phyloP scores from a whole-genome alignment of 306 rosid genomes.

The Inga oerstediana region DNA sequence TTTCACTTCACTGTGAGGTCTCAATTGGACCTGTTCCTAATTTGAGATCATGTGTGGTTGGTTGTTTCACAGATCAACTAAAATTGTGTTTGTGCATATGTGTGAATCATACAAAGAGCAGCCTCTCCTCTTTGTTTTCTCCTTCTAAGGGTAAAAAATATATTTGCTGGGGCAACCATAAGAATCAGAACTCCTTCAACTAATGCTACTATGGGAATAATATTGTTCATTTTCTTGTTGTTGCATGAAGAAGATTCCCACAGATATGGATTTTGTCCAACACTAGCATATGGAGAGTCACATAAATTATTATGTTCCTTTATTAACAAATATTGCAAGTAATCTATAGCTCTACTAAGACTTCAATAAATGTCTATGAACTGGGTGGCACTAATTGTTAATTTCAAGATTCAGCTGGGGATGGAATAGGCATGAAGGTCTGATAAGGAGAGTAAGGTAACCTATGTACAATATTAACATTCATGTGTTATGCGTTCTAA shows the following conservation, averaged over 20 bases:
- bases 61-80: not conserved
- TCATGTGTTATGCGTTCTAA: not conserved
- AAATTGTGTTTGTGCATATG: not conserved
- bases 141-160: constrained; percentile 26
- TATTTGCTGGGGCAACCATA: not conserved
- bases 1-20: not conserved
- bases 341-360: not conserved
- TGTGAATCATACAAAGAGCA: not conserved
- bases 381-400: not conserved
- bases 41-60: not conserved
- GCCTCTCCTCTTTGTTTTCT: constrained; percentile 29
- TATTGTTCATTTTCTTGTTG: constrained; percentile 13
- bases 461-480: not conserved
- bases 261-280: constrained; percentile 42
- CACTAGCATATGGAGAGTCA: constrained; percentile 34
- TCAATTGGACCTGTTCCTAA: not conserved
- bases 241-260: constrained; percentile 32
- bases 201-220: constrained; percentile 43
- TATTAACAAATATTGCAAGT: not conserved
- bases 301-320: not conserved
- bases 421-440: too few relatives aligned
- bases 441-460: too few relatives aligned
- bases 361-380: not conserved
- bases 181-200: constrained; percentile 36
- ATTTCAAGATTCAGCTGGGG: too few relatives aligned